Percentiles rank a stretch among this genome's conserved stretches.
phyloP scores from a whole-genome alignment of 2,329 filamentous ascomycete species.

The Fusarium mundagurra region DNA sequence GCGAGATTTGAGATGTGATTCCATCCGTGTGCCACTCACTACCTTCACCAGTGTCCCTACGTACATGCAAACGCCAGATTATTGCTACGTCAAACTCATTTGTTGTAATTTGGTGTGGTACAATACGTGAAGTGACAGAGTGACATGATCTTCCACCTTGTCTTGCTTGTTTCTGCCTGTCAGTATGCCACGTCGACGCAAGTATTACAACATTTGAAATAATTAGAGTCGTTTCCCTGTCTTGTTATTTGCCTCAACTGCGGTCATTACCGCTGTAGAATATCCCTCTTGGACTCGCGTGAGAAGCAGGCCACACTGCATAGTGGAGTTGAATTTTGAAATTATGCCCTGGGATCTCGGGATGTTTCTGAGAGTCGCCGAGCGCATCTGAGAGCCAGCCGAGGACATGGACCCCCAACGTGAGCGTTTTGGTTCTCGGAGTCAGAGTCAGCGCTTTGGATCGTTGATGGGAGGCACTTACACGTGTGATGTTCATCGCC shows the following conservation, averaged over 20 bases:
- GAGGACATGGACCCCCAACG: conserved; percentile 16
- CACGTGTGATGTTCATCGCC: conserved; percentile 27
- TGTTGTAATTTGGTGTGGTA: conserved; percentile 12
- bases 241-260: conserved; percentile 27
- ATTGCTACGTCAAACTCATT: background rate
- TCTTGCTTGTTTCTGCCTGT: conserved; percentile 5
- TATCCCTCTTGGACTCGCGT: conserved; percentile 33
- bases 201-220: conserved; percentile 22
- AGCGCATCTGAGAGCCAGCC: conserved; percentile 28
- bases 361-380: conserved; percentile 29
- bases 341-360: conserved; percentile 22
- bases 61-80: conserved; percentile 16
- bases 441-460: conserved; percentile 8
- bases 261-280: conserved; percentile 10
- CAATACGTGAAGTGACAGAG: background rate
- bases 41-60: conserved; percentile 21
- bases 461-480: conserved; percentile 20
- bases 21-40: conserved; percentile 12
- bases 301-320: conserved; percentile 37
- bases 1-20: conserved; percentile 36
- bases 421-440: background rate
- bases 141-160: conserved; percentile 13
- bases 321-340: conserved; percentile 17
- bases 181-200: conserved; percentile 11
- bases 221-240: conserved; percentile 12